Evolutionary conservation across 176 grass and related monocot species (phyloP).

Genomic region (Musa acuminata): DNA sequence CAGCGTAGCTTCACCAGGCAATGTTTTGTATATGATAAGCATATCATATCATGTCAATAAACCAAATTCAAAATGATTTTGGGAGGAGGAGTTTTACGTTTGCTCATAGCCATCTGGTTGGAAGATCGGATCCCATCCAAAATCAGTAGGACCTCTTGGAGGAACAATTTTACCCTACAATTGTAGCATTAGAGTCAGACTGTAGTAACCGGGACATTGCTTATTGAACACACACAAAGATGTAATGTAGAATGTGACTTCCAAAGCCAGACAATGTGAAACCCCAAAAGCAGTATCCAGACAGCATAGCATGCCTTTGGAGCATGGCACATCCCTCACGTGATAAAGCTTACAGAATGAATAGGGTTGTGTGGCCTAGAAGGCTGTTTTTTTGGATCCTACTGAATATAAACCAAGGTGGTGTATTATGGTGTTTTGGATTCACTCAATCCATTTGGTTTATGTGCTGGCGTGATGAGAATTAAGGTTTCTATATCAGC

Average conservation of each 20-base stretch:
- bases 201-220: not conserved
- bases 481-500: too few species aligned
- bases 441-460: not conserved
- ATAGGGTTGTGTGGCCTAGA: not conserved
- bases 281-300: not conserved
- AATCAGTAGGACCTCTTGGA: constrained; percentile 73
- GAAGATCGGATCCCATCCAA: constrained; percentile 96
- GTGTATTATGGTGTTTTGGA: not conserved
- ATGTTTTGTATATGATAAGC: not conserved
- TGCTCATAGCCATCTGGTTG: constrained; percentile 82
- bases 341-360: not conserved
- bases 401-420: too few species aligned
- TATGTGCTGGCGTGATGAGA: not conserved
- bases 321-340: not conserved
- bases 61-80: not conserved
- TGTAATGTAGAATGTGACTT: not conserved
- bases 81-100: constrained; percentile 40
- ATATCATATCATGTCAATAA: not conserved
- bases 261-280: not conserved
- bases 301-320: not conserved
- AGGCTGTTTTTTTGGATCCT: not conserved
- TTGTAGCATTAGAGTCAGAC: constrained; percentile 16
- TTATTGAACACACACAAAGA: not conserved
- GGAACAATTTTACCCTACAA: constrained; percentile 73
- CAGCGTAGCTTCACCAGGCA: constrained; percentile 60